Percentiles rank a stretch among this genome's conserved stretches.
Evolutionary conservation across 2,329 filamentous ascomycete species (phyloP).

Genomic region (Pseudocercospora pini-densiflorae): DNA sequence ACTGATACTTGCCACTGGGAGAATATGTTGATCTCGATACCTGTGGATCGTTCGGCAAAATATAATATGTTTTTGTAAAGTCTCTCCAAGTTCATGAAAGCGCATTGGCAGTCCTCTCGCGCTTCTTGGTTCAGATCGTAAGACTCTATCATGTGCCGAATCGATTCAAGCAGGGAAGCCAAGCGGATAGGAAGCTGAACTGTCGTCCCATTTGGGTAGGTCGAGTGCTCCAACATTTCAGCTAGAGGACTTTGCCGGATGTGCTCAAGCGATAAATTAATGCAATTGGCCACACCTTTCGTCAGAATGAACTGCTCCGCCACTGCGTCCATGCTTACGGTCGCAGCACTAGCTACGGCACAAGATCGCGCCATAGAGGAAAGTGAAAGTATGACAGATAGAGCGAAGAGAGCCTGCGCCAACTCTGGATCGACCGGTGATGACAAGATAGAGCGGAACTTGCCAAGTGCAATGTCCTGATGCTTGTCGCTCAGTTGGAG

Average conservation of each 20-base stretch:
- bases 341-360: not conserved
- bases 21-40: not conserved
- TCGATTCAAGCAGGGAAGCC: not conserved
- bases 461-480: not conserved
- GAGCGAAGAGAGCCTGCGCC: not conserved
- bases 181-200: not conserved
- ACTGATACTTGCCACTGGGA: not conserved
- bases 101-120: not conserved
- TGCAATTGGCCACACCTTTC: not conserved
- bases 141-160: not conserved
- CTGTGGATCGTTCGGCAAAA: not conserved
- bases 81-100: not conserved
- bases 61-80: not conserved
- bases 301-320: constrained; percentile 1
- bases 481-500: constrained; percentile 1
- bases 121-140: not conserved
- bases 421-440: not conserved
- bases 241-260: not conserved
- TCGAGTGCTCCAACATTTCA: not conserved
- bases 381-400: not conserved
- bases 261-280: not conserved
- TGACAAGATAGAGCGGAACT: constrained; percentile 1
- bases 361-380: constrained; percentile 1
- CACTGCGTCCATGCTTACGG: not conserved
- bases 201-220: not conserved